These are phyloP conservation scores for Balakata baccata DNA, from an alignment of 345 rosid genomes.

Conservation along the genomic window DNA sequence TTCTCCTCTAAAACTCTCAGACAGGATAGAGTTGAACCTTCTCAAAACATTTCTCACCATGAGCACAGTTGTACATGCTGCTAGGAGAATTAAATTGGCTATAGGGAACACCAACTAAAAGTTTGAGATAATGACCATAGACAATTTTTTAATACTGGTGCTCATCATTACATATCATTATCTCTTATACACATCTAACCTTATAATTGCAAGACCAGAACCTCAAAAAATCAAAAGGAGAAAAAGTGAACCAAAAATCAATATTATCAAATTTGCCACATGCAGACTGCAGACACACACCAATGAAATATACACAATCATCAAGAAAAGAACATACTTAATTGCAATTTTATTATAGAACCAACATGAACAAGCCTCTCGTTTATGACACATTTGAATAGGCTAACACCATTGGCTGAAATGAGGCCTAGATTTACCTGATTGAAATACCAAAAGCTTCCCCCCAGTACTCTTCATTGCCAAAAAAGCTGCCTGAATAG, in stretches of 20 bases:
- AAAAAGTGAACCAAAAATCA: not conserved
- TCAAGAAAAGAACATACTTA: not conserved
- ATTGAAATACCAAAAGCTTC: slow-evolving; percentile 91
- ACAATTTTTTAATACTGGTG: not conserved
- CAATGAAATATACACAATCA: not conserved
- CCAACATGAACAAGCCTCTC: not conserved
- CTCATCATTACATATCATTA: not conserved
- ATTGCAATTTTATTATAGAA: not conserved
- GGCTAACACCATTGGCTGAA: not conserved
- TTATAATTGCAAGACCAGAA: not conserved
- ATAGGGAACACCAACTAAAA: not conserved
- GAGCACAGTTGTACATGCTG: not conserved
- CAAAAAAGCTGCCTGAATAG: slow-evolving; percentile 77
- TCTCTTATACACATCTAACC: not conserved
- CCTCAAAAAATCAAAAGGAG: not conserved
- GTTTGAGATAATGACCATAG: not conserved
- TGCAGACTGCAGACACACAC: too few relatives aligned
- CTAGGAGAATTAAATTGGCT: not conserved
- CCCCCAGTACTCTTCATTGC: slow-evolving; percentile 97
- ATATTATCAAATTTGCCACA: too few relatives aligned
- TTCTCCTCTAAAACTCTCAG: not conserved
- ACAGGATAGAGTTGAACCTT: not conserved
- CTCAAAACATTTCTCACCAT: not conserved
- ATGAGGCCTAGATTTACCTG: slow-evolving; percentile 51
- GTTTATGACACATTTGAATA: not conserved